Evolutionary conservation across 2,329 filamentous ascomycete species (phyloP), one percentile per base, ranked within the genome.

Genomic region (Monilinia aucupariae): DNA sequence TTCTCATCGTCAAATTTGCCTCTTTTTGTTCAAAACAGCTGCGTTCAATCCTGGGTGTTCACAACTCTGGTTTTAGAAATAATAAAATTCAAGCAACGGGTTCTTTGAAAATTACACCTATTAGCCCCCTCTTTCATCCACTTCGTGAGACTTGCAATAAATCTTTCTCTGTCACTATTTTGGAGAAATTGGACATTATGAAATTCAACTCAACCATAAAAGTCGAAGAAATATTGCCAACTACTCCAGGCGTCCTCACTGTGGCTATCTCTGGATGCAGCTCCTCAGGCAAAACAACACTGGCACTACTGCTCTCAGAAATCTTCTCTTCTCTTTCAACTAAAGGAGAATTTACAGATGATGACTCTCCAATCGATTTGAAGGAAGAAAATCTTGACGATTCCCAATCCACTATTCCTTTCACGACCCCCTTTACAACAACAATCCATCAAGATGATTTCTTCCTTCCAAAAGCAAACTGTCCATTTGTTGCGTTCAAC

Each of bases 371-470:
- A 22, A 4, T 7, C 32, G 17, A 4, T 17, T 32, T 25, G 3
- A 20, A 25, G 12, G 12, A 27, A 20, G 13, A 32, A 1, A 30
- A 25, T 8, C 22, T 39, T 22, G 15, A 10, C 3, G 20, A 25
- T 2, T 22, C 39, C 13, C 27, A 61, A 54, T 66, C 45, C 34
- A 56, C 7, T 4, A 10, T 8, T n/a, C 25, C 12, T 30, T 7
- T 30, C 48, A n/a, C 15, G 41, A 12, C 30, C 10, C 15, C 22
- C 17, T 58, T 37, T 13, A 41, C 51, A 27, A 62, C 34, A 10
- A 58, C 17, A 8, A 64, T 72, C 34, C 61, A 63, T n/a, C 68
- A 70, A 54, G 68, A 71, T 61, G 49, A 48, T 37, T 72, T 68
- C 64, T 68, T 71, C 54, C 50, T 63, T 8, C 58, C 61, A 7